Percentiles rank a stretch among this genome's conserved stretches.
phyloP scores from a whole-genome alignment of 1,139 yeast species.

The Suhomyces terraborum region DNA sequence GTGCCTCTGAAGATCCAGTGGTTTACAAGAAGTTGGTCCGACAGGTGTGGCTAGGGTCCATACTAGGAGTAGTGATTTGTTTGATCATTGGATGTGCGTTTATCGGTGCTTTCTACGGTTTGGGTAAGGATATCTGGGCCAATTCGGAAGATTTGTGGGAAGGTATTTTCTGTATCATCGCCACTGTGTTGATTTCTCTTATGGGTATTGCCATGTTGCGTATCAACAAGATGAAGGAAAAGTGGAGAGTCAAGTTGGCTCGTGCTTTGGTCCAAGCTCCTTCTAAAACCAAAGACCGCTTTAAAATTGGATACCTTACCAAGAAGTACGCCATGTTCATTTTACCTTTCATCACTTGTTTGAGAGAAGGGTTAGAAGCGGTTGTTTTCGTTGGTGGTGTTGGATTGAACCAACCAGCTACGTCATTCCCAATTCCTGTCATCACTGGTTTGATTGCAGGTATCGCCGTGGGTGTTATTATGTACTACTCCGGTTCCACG shows the following conservation, averaged over 20 bases:
- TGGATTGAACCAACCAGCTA: slow-evolving; percentile 41
- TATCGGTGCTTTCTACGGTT: slow-evolving; percentile 27
- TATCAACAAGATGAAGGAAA: slow-evolving; percentile 44
- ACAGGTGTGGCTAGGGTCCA: slow-evolving; percentile 31
- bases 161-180: slow-evolving; percentile 30
- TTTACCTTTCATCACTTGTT: slow-evolving; percentile 46
- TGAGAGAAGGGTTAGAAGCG: slow-evolving; percentile 53
- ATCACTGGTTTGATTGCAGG: slow-evolving; percentile 40
- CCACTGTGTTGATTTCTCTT: slow-evolving; percentile 28
- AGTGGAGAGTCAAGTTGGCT: slow-evolving; percentile 53
- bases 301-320: slow-evolving; percentile 26
- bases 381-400: slow-evolving; percentile 52
- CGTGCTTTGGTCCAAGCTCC: slow-evolving; percentile 33
- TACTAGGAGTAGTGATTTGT: slow-evolving; percentile 25
- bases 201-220: slow-evolving; percentile 35
- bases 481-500: slow-evolving; percentile 47
- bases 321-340: slow-evolving; percentile 42
- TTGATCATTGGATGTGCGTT: slow-evolving; percentile 28
- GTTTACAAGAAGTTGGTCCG: slow-evolving; percentile 59
- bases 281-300: slow-evolving; percentile 17
- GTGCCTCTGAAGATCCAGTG: slow-evolving; percentile 45
- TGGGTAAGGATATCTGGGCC: slow-evolving; percentile 25
- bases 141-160: slow-evolving; percentile 33
- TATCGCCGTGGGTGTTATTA: slow-evolving; percentile 33
- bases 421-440: slow-evolving; percentile 44